Evolutionary conservation across 192 early-diverging fungal species (phyloP).

Genomic region (Podila clonocystis): DNA sequence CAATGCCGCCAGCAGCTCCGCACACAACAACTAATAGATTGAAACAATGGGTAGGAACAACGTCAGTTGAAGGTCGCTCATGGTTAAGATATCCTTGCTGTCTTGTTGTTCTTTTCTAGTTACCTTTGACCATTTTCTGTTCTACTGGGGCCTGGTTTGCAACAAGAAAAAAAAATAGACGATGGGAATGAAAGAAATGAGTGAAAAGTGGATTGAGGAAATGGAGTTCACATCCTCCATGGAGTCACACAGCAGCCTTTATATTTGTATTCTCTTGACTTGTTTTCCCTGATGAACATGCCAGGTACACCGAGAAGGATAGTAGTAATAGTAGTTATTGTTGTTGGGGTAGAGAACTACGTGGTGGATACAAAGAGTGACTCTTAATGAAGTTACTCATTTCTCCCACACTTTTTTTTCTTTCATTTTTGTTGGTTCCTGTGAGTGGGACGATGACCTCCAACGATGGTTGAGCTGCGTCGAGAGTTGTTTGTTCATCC

Average conservation of each 20-base stretch:
- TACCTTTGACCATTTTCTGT: too few relatives aligned
- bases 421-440: neutral
- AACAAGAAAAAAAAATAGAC: too few relatives aligned
- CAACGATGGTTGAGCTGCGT: neutral
- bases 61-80: neutral
- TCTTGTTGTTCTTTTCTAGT: too few relatives aligned
- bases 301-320: neutral
- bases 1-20: conserved; percentile 94
- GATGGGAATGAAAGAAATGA: neutral
- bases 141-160: too few relatives aligned
- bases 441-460: neutral
- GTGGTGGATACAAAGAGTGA: too few relatives aligned
- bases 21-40: conserved; percentile 73
- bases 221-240: neutral
- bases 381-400: neutral
- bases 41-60: neutral
- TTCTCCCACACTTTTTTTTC: neutral
- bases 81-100: neutral
- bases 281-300: neutral
- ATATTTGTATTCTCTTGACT: neutral
- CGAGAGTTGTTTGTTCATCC: too few relatives aligned
- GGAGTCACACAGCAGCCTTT: neutral
- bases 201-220: neutral
- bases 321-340: too few relatives aligned
- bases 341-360: too few relatives aligned